phyloP scores from a whole-genome alignment of 176 grass and related monocot species.

The Musa troglodytarum region DNA sequence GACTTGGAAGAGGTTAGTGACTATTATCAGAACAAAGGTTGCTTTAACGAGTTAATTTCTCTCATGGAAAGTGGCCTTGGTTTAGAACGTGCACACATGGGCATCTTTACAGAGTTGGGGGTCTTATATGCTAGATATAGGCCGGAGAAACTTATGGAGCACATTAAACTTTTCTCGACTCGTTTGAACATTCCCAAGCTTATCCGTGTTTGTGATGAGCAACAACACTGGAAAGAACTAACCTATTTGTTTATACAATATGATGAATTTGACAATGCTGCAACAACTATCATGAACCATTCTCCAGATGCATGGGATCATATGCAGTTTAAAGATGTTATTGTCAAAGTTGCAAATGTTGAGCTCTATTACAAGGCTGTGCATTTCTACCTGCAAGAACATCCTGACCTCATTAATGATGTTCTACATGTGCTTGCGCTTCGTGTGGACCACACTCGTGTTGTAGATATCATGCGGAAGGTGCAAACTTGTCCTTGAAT shows the following conservation, averaged over 20 bases:
- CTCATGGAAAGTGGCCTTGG: conserved; percentile 38
- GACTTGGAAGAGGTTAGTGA: conserved; percentile 44
- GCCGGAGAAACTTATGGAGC: conserved; percentile 92
- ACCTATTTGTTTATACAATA: conserved; percentile 93
- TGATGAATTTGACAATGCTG: conserved; percentile 94
- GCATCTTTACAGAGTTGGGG: conserved; percentile 92
- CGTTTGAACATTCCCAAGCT: conserved; percentile 93
- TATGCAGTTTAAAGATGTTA: conserved; percentile 96
- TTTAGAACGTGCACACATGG: conserved; percentile 85
- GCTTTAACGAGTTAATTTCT: conserved; percentile 40
- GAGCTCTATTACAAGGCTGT: conserved; percentile 96
- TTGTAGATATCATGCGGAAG: conserved; percentile 94
- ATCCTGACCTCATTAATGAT: conserved; percentile 97
- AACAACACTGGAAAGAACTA: conserved; percentile 97
- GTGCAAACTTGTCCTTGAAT: conserved; percentile 27
- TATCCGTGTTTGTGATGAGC: conserved; percentile 87
- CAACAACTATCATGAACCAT: conserved; percentile 98
- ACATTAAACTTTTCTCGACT: conserved; percentile 93
- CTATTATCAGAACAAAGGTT: conserved; percentile 44
- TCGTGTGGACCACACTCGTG: conserved; percentile 82
- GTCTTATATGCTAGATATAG: conserved; percentile 94
- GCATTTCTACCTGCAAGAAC: conserved; percentile 95
- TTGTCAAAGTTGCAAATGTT: conserved; percentile 91
- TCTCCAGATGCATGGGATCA: conserved; percentile 99
- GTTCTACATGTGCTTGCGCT: conserved; percentile 88